A percentile compares a stretch with the other conserved stretches of the same genome.
phyloP scores from a whole-genome alignment of 305 asterid species.

The Withania somnifera region DNA sequence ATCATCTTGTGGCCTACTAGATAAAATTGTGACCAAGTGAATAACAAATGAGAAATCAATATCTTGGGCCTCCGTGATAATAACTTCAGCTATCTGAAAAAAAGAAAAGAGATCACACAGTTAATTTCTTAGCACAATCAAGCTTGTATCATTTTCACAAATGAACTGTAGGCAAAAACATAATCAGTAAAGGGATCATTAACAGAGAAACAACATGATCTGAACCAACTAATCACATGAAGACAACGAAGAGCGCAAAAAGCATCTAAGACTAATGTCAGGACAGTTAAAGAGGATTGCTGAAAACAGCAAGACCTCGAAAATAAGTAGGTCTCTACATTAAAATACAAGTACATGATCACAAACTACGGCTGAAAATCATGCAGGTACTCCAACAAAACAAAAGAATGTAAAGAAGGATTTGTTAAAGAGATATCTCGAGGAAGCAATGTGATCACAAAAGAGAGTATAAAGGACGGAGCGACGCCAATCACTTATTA shows the following conservation, averaged over 20 bases:
- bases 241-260: neutral
- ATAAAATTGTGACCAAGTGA: conserved; percentile 55
- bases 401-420: neutral
- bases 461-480: neutral
- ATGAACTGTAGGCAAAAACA: neutral
- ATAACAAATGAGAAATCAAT: conserved; percentile 50
- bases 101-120: neutral
- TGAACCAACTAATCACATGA: neutral
- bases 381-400: neutral
- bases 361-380: neutral
- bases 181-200: neutral
- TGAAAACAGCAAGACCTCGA: neutral
- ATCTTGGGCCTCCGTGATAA: conserved; percentile 50
- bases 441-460: neutral
- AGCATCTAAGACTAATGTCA: neutral
- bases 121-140: neutral
- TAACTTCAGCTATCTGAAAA: conserved; percentile 74
- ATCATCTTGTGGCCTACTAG: conserved; percentile 45
- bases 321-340: neutral
- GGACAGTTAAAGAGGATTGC: neutral
- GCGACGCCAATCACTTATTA: neutral
- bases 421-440: neutral
- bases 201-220: neutral
- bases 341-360: neutral
- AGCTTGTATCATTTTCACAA: neutral